Evolutionary conservation across 2,329 filamentous ascomycete genomes (phyloP), one percentile per base, ranked within the genome.

Genomic region (Monosporascus sp.): DNA sequence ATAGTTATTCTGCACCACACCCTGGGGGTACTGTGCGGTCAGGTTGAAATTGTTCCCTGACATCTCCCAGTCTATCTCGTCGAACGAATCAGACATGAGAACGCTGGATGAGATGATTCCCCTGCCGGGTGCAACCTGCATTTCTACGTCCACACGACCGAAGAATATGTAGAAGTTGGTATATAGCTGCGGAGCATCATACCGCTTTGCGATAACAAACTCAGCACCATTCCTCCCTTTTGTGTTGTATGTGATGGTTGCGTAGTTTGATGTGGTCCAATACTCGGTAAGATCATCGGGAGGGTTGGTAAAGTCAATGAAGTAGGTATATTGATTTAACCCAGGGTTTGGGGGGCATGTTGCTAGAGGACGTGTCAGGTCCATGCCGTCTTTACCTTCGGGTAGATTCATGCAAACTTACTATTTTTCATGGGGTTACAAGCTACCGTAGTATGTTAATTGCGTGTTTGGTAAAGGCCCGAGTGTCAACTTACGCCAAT

Each of bases 61-160:
- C 55, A 61, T 56, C 48, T 58, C 57, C 59, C 59, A 61, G 53
- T 61, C 59, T 19, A 60, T 60, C 50, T 61, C 59, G 49, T 61
- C 55, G 41, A 60, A 58, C 38, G 52, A 52, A 35, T 60, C 59
- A 27, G 58, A 59, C 51, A 58, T 52, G 5, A 61, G 56, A 6
- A 60, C 59, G 22, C 51, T 52, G 14, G 55, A 58, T 8, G 55
- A 58, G 45, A 58, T 61, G 40, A 61, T 56, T n/a, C 58, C 58
- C 5, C 43, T 50, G 3, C 58, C 59, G 1, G 59, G 59, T 1
- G 59, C 58, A 3, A 60, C 53, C 45, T 60, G 54, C 58, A 60
- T 59, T 38, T 56, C 56, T 8, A 61, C 53, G 47, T 61, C 58
- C 16, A 57, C 54, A 16, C 55, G 56, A 2, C 58, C 59, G 26